These are phyloP conservation scores for Dacryopinax spathularia DNA, from an alignment of 768 basidiomycete genomes.

Conservation along the genomic window DNA sequence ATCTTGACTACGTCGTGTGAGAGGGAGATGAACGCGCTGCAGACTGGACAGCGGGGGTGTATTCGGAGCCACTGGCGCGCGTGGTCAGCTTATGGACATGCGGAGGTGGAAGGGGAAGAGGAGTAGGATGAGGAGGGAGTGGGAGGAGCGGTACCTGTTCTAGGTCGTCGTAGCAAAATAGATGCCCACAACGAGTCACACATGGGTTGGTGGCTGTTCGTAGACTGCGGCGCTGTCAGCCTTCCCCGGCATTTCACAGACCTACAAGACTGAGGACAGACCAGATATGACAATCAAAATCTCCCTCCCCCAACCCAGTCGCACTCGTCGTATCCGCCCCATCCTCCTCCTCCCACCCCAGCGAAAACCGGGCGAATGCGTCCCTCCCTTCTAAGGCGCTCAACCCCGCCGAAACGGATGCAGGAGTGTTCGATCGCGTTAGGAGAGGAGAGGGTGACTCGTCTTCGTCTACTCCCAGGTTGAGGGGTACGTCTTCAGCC, in stretches of 20 bases:
- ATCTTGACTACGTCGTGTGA: not conserved
- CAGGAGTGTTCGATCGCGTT: not conserved
- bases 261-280: no score
- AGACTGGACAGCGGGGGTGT: not conserved
- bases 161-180: not conserved
- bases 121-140: no score
- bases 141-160: not conserved
- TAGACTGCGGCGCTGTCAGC: not conserved
- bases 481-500: not conserved
- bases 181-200: not conserved
- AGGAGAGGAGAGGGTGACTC: not conserved
- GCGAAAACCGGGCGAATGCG: not conserved
- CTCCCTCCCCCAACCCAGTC: not conserved
- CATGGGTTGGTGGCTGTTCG: not conserved
- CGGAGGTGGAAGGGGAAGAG: not conserved
- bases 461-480: not conserved
- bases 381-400: not conserved
- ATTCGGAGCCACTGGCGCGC: not conserved
- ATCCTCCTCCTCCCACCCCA: not conserved
- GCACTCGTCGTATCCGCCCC: no score
- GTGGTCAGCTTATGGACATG: not conserved
- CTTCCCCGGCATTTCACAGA: no score
- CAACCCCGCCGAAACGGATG: no score
- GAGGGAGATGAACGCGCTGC: not conserved
- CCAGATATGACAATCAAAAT: conserved; percentile 2